phyloP scores from a whole-genome alignment of 2,329 filamentous ascomycete species.

The Didymella keratinophila region DNA sequence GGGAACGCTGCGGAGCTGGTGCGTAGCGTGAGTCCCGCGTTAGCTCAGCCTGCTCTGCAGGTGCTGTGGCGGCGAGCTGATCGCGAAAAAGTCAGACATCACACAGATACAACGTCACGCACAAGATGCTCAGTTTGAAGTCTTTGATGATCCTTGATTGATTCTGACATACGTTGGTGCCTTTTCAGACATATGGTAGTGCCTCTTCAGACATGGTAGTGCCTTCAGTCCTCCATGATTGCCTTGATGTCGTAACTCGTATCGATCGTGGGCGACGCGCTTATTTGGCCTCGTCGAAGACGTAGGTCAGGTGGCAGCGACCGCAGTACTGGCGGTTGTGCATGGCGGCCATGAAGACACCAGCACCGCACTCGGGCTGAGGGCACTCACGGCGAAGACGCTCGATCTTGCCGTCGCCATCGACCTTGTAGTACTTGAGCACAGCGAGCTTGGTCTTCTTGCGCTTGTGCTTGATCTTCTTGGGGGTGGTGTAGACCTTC shows the following conservation, averaged over 20 bases:
- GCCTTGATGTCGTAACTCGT: constrained; percentile 38
- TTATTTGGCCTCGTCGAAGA: constrained; percentile 72
- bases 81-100: background rate
- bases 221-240: constrained; percentile 36
- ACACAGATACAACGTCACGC: background rate
- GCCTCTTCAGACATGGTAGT: constrained; percentile 32
- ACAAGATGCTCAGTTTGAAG: constrained; percentile 11
- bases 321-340: constrained; percentile 98
- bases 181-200: constrained; percentile 33
- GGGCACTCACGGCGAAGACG: constrained; percentile 98
- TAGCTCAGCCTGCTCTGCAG: constrained; percentile 4
- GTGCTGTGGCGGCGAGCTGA: background rate
- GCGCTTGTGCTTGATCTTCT: constrained; percentile 99
- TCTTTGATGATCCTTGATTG: constrained; percentile 35
- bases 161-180: constrained; percentile 23
- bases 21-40: background rate
- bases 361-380: constrained; percentile 83
- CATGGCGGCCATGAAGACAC: constrained; percentile 99
- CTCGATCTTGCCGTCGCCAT: constrained; percentile 99
- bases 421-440: constrained; percentile 99
- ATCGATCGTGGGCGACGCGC: constrained; percentile 35
- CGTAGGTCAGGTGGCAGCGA: constrained; percentile 74
- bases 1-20: constrained; percentile 14
- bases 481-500: constrained; percentile 99
- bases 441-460: constrained; percentile 99